Conservation (phyloP, 2,329 filamentous ascomycete genomes). For the Hypoxylon sp. region DNA sequence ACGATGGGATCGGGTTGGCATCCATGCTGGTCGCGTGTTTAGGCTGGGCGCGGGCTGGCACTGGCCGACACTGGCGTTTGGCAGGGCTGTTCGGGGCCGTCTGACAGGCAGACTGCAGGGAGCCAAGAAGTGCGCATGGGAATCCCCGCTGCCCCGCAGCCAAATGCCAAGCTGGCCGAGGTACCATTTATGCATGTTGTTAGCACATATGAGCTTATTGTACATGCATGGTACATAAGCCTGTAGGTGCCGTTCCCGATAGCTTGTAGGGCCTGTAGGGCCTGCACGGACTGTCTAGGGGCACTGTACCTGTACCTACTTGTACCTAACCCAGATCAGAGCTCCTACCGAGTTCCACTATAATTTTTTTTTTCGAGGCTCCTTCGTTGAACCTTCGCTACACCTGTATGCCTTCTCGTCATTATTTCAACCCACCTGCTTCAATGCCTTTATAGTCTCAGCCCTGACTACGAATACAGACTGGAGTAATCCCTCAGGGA, state of each 20-base stretch:
- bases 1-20: too few relatives aligned
- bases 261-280: too few relatives aligned
- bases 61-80: too few relatives aligned
- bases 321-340: too few relatives aligned
- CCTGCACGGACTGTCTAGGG: too few relatives aligned
- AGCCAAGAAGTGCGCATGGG: too few relatives aligned
- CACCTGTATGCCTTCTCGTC: not conserved
- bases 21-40: slow-evolving; percentile 27
- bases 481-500: not conserved
- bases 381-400: not conserved
- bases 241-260: too few relatives aligned
- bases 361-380: not conserved
- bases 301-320: too few relatives aligned
- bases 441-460: not conserved
- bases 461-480: not conserved
- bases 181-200: not conserved
- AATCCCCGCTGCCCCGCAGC: slow-evolving; percentile 7
- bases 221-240: slow-evolving; percentile 6
- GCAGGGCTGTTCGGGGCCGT: too few relatives aligned
- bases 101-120: too few relatives aligned
- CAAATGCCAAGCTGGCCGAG: not conserved
- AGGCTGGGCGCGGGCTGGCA: too few relatives aligned
- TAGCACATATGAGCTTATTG: not conserved
- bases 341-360: slow-evolving; percentile 15
- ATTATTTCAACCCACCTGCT: not conserved